These are phyloP conservation scores for Phaffia tasmanica DNA, from an alignment of 768 basidiomycete genomes.

Conservation along the genomic window DNA sequence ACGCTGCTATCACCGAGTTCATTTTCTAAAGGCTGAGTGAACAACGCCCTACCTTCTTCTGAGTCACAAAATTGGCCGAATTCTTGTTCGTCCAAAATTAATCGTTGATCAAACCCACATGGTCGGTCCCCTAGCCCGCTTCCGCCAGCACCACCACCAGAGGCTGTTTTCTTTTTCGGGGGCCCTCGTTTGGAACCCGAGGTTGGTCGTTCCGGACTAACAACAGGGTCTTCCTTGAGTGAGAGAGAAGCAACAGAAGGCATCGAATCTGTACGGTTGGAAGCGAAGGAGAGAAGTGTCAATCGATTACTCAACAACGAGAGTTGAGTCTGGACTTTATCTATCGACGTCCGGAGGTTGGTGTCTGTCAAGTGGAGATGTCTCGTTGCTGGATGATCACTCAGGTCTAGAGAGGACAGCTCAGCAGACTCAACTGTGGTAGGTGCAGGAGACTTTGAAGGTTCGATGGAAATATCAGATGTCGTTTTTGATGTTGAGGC, in stretches of 20 bases:
- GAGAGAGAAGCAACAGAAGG: neutral
- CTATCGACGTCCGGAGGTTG: constrained; percentile 4
- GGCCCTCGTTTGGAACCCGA: constrained; percentile 44
- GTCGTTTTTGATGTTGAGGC: neutral
- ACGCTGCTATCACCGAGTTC: constrained; percentile 58
- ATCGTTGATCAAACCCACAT: constrained; percentile 81
- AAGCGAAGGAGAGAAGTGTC: constrained; percentile 8
- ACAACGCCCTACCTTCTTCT: constrained; percentile 1
- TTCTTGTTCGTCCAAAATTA: constrained; percentile 55
- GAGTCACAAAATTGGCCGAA: neutral
- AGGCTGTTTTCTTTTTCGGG: constrained; percentile 50
- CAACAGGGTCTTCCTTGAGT: neutral
- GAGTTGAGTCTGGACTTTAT: constrained; percentile 8
- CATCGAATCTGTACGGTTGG: constrained; percentile 4
- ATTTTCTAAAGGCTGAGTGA: constrained; percentile 39
- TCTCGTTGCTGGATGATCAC: neutral
- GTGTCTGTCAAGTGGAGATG: neutral
- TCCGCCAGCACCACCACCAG: constrained; percentile 57
- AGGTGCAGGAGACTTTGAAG: neutral
- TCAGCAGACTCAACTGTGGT: neutral
- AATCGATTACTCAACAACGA: constrained; percentile 8
- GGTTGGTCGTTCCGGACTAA: constrained; percentile 28
- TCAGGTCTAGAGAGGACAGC: neutral
- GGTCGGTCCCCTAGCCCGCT: constrained; percentile 47
- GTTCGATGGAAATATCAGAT: neutral